phyloP scores from a whole-genome alignment of 306 rosid species.

The Inga laurina region DNA sequence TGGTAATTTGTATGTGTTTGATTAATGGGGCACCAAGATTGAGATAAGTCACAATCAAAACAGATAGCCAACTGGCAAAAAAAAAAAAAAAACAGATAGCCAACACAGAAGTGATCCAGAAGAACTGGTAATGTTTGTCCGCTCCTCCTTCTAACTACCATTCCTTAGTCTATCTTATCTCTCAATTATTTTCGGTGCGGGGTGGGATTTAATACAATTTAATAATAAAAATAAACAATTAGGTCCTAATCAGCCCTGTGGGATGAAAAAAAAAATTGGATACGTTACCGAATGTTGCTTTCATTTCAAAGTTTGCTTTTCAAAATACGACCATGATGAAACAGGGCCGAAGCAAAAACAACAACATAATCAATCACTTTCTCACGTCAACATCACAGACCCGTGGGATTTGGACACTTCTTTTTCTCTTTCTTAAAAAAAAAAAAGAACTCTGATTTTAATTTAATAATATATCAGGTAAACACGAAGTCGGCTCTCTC shows the following conservation, averaged over 20 bases:
- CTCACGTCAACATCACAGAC: slow-evolving; percentile 54
- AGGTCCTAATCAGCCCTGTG: background rate
- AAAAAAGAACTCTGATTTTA: background rate
- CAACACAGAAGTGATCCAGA: background rate
- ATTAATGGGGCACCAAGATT: background rate
- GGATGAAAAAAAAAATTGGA: background rate
- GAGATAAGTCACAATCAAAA: background rate
- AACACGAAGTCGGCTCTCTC: background rate
- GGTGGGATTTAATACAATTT: background rate
- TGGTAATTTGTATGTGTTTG: background rate
- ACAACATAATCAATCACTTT: slow-evolving; percentile 54
- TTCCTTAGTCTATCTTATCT: background rate
- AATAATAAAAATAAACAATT: background rate
- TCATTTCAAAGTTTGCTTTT: slow-evolving; percentile 52
- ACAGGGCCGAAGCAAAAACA: slow-evolving; percentile 39
- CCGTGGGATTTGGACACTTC: slow-evolving; percentile 41
- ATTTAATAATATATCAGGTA: background rate
- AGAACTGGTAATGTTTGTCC: background rate
- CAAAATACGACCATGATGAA: slow-evolving; percentile 1
- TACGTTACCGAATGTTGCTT: slow-evolving; percentile 53
- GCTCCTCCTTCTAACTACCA: background rate
- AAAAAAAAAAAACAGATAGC: background rate
- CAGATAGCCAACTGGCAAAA: background rate
- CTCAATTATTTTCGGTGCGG: background rate
- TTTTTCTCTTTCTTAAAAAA: background rate